Percentiles rank a stretch among this genome's conserved stretches.
These are phyloP conservation scores for Kodamaea jinghongensis DNA, from an alignment of 805 yeast species.

Conservation along the genomic window DNA sequence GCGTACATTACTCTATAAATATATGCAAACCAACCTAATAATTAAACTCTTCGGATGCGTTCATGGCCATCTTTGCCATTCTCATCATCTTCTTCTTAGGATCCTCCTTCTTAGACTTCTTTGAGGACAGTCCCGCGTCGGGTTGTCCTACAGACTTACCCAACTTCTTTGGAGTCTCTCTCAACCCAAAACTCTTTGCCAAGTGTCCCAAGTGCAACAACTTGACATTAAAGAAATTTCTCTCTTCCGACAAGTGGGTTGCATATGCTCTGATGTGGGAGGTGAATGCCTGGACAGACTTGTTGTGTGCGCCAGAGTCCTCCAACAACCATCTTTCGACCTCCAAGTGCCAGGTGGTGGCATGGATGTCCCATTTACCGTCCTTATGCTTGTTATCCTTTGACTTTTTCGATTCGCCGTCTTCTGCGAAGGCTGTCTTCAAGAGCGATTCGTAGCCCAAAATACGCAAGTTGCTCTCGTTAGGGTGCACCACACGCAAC, in stretches of 20 bases:
- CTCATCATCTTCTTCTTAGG: conserved; percentile 72
- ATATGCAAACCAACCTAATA: conserved; percentile 37
- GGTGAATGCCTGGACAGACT: conserved; percentile 78
- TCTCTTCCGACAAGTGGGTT: conserved; percentile 82
- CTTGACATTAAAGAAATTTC: conserved; percentile 77
- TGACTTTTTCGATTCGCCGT: conserved; percentile 35
- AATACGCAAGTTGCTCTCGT: conserved; percentile 31
- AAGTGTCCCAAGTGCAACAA: conserved; percentile 89
- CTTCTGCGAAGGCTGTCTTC: conserved; percentile 34
- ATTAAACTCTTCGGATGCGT: conserved; percentile 73
- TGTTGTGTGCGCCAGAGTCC: conserved; percentile 54
- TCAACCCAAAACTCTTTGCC: conserved; percentile 89
- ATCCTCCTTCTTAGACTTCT: conserved; percentile 55
- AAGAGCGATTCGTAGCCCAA: conserved; percentile 34
- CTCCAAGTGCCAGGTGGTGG: conserved; percentile 93
- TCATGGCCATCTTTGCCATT: conserved; percentile 68
- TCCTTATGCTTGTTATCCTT: conserved; percentile 39
- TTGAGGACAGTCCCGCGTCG: conserved; percentile 14
- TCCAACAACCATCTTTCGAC: conserved; percentile 86
- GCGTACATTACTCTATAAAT: no score
- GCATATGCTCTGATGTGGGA: conserved; percentile 95
- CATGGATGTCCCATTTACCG: conserved; percentile 83
- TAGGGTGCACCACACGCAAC: conserved; percentile 38
- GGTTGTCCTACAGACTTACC: conserved; percentile 39
- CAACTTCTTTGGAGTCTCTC: conserved; percentile 89